These are phyloP conservation scores for Panus rudis DNA, from an alignment of 768 basidiomycete species.

Conservation along the genomic window DNA sequence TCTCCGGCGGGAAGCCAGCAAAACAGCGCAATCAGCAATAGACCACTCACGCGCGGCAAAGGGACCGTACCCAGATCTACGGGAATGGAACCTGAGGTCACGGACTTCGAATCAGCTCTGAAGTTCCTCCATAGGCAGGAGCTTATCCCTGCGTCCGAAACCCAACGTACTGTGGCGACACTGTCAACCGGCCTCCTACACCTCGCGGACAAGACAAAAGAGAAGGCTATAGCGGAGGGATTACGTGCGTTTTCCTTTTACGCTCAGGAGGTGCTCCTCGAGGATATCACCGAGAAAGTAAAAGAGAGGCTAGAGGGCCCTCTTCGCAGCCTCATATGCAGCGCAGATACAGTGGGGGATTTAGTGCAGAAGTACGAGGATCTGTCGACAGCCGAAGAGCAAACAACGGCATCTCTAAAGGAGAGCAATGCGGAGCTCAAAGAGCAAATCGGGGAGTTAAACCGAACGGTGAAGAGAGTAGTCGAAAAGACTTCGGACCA, in stretches of 20 bases:
- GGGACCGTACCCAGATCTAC: no score
- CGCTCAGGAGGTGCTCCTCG: background rate
- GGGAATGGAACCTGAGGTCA: no score
- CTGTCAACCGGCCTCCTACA: background rate
- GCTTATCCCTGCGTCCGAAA: no score
- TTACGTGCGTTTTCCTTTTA: background rate
- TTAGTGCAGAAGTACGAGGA: background rate
- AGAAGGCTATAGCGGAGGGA: background rate
- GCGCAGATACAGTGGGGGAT: background rate
- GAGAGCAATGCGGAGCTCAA: background rate
- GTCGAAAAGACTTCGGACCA: background rate
- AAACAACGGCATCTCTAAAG: background rate
- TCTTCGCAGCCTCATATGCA: background rate
- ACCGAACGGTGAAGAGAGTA: background rate
- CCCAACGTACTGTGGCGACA: no score
- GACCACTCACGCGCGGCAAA: no score
- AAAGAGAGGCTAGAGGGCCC: background rate
- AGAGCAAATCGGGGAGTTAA: no score
- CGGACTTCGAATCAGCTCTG: no score
- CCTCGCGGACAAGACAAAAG: background rate
- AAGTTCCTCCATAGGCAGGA: no score
- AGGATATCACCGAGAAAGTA: background rate
- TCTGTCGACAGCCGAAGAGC: background rate
- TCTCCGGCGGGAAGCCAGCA: no score
- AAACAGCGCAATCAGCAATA: no score